These are phyloP conservation scores for Vicia sativa DNA, from an alignment of 306 rosid genomes.

Conservation along the genomic window DNA sequence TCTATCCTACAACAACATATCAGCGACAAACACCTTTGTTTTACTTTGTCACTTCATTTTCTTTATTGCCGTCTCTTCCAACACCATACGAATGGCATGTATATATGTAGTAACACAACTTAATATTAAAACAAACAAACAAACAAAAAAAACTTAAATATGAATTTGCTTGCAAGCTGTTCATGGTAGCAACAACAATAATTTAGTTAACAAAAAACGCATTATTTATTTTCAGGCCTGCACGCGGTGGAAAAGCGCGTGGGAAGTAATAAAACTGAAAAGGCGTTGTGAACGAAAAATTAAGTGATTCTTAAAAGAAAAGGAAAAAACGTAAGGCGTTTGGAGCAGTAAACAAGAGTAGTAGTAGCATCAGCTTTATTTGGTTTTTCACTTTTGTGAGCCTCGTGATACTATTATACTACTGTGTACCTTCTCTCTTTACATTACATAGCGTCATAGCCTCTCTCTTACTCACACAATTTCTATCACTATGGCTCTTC, in stretches of 20 bases:
- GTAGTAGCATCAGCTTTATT: conserved; percentile 25
- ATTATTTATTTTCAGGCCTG: background rate
- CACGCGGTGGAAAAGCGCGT: conserved; percentile 38
- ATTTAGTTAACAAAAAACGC: background rate
- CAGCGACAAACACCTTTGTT: conserved; percentile 41
- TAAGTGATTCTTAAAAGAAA: background rate
- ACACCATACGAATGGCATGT: conserved; percentile 13
- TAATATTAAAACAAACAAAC: conserved; percentile 5
- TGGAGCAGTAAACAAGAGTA: conserved; percentile 41
- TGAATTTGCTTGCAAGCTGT: conserved; percentile 23
- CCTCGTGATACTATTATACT: conserved; percentile 54
- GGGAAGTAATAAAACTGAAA: conserved; percentile 14
- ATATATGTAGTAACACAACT: background rate
- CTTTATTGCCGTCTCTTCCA: conserved; percentile 9
- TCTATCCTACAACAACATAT: conserved; percentile 12
- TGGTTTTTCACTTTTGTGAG: conserved; percentile 31
- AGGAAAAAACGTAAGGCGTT: conserved; percentile 36
- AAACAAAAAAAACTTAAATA: background rate
- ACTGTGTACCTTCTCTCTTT: conserved; percentile 26
- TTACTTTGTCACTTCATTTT: conserved; percentile 23
- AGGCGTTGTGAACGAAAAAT: conserved; percentile 8
- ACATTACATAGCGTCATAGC: conserved; percentile 33
- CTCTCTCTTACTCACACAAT: conserved; percentile 32
- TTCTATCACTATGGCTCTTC: conserved; percentile 48
- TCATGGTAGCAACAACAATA: background rate